phyloP scores from a whole-genome alignment of 2,329 filamentous ascomycete genomes.

The Ascochyta pisi region DNA sequence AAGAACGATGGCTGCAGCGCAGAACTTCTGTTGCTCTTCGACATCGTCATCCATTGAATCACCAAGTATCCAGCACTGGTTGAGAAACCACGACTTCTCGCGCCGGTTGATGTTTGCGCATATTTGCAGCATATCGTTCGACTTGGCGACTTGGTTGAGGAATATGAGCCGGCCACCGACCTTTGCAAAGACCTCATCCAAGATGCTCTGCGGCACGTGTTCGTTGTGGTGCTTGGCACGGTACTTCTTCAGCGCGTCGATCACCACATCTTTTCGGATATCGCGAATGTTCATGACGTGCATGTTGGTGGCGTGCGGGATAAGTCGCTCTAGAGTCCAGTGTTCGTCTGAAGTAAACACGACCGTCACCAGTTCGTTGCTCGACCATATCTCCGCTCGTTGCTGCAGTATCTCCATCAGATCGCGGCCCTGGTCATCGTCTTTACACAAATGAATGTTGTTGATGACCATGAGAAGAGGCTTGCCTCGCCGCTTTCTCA shows the following conservation, averaged over 20 bases:
- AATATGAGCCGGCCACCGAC: slow-evolving; percentile 92
- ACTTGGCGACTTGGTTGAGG: slow-evolving; percentile 85
- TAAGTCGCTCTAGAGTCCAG: slow-evolving; percentile 95
- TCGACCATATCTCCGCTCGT: slow-evolving; percentile 94
- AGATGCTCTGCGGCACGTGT: slow-evolving; percentile 58
- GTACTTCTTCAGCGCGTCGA: slow-evolving; percentile 77
- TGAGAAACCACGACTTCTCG: slow-evolving; percentile 82
- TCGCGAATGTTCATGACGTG: slow-evolving; percentile 86
- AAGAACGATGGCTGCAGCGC: slow-evolving; percentile 90
- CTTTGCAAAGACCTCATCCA: slow-evolving; percentile 80
- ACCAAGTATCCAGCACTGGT: slow-evolving; percentile 77
- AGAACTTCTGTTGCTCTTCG: slow-evolving; percentile 96
- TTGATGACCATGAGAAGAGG: slow-evolving; percentile 92
- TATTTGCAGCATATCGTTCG: slow-evolving; percentile 77
- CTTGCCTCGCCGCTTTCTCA: slow-evolving; percentile 65
- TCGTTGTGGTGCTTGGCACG: slow-evolving; percentile 76
- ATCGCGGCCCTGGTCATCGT: slow-evolving; percentile 88
- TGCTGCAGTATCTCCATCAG: slow-evolving; percentile 93
- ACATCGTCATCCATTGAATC: slow-evolving; percentile 90
- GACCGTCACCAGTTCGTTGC: slow-evolving; percentile 84
- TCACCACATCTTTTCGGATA: slow-evolving; percentile 76
- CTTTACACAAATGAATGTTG: slow-evolving; percentile 86
- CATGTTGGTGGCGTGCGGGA: slow-evolving; percentile 90
- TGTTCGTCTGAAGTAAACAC: slow-evolving; percentile 97
- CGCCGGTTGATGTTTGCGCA: slow-evolving; percentile 73